These are phyloP conservation scores for Hibiscus trionum DNA, from an alignment of 345 rosid genomes.

Conservation along the genomic window DNA sequence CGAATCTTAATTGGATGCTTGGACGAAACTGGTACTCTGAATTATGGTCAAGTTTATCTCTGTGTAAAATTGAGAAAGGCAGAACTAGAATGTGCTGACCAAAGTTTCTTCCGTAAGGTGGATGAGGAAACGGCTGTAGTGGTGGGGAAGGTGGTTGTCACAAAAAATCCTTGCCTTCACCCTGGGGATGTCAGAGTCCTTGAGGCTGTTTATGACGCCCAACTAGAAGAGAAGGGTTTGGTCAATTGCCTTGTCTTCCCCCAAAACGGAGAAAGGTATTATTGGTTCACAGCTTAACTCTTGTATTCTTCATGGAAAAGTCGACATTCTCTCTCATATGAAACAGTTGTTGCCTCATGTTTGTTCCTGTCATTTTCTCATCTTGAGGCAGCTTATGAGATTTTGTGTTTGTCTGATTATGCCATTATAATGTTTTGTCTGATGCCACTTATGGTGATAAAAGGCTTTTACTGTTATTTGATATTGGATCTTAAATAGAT, in stretches of 20 bases:
- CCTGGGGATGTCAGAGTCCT: slow-evolving; percentile 94
- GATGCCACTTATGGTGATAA: neutral
- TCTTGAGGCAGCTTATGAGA: neutral
- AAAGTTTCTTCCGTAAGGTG: slow-evolving; percentile 43
- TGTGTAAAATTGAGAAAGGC: slow-evolving; percentile 60
- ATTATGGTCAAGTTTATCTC: slow-evolving; percentile 81
- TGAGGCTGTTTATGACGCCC: slow-evolving; percentile 55
- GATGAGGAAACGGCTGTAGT: slow-evolving; percentile 62
- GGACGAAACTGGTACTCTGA: slow-evolving; percentile 66
- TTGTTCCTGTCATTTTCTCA: neutral
- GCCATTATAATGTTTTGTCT: neutral
- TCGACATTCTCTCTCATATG: neutral
- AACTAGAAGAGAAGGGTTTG: slow-evolving; percentile 55
- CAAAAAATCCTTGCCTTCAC: slow-evolving; percentile 94
- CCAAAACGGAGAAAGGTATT: slow-evolving; percentile 71
- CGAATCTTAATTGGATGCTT: slow-evolving; percentile 77
- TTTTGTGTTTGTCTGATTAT: neutral
- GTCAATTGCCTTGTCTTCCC: slow-evolving; percentile 83
- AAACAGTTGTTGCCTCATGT: neutral
- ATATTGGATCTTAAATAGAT: slow-evolving; percentile 5
- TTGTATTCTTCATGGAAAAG: neutral
- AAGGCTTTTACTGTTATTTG: neutral
- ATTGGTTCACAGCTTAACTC: neutral
- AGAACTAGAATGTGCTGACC: slow-evolving; percentile 45
- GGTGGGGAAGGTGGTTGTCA: slow-evolving; percentile 68